Evolutionary conservation across 2,329 filamentous ascomycete genomes (phyloP), one percentile per base, ranked within the genome.

Genomic region (Xylariaceae sp.): DNA sequence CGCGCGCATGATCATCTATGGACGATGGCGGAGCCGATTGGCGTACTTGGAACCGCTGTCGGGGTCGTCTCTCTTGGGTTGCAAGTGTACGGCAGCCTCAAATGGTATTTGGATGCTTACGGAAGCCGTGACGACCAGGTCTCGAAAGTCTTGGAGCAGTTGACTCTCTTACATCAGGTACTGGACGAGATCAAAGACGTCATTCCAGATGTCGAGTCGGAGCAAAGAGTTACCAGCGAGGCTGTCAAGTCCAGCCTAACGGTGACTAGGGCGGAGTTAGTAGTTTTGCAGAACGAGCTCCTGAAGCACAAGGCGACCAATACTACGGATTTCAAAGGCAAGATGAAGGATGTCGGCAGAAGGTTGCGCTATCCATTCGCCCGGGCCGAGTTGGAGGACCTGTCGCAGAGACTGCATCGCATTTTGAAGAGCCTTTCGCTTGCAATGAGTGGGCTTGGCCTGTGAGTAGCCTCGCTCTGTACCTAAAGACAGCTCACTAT

Each of bases 61-160:
- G 54, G 51, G 10, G 36, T 57, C 19, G 50, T 55, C 3, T 57
- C 58, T 18, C 54, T 60, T 1, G 49, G 58, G 19, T 40, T 60
- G 5, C 56, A 58, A 28, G 33, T 56, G 13, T 59, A 52, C 34
- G 33, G 42, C 7, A 22, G 48, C 12, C 19, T 57, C 17, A 53
- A 48, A 5, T 19, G 44, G 31, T 59, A 57, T 42, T 39, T 60
- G 7, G 45, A 54, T 16, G 42, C 42, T 28, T 42, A 45, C 28
- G 45, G 40, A 31, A 40, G 43, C 16, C 48, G 53, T 22, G 50
- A 57, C 39, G 41, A 46, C 9, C 31, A 36, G 14, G 33, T 51
- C n/a, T 7, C 19, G 4, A 54, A 50, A 34, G 33, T 46, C 43
- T 31, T 48, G 19, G 18, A 14, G 6, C 38, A 47, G 22, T 45